These are phyloP conservation scores for Microsporum ferrugineum DNA, from an alignment of 2,329 filamentous ascomycete species.

Conservation along the genomic window DNA sequence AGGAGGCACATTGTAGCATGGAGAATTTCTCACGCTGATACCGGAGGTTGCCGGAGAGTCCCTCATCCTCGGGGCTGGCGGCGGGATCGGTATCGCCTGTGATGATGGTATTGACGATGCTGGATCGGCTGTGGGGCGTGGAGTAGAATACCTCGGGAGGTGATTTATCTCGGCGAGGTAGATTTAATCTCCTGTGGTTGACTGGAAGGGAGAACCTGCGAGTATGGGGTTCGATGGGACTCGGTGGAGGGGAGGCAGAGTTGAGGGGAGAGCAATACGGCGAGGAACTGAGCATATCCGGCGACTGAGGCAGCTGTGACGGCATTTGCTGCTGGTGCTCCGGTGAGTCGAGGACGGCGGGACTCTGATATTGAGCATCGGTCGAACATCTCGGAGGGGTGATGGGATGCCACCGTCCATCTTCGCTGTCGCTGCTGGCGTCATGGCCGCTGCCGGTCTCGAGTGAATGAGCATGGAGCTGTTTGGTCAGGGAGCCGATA, in stretches of 20 bases:
- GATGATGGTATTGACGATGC: not conserved
- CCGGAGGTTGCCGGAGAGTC: conserved; percentile 20
- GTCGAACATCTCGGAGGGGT: conserved; percentile 12
- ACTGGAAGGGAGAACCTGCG: conserved; percentile 6
- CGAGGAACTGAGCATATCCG: not conserved
- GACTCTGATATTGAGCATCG: conserved; percentile 14
- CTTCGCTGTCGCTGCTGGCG: conserved; percentile 11
- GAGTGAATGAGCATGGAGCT: conserved; percentile 32
- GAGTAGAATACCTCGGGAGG: conserved; percentile 1
- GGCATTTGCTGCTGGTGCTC: not conserved
- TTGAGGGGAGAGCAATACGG: not conserved
- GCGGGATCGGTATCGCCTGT: not conserved
- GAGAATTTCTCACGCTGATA: conserved; percentile 31
- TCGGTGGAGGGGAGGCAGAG: conserved; percentile 7
- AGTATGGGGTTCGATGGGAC: conserved; percentile 4
- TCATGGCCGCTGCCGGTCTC: conserved; percentile 16
- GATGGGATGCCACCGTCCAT: conserved; percentile 16
- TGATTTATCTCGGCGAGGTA: not conserved
- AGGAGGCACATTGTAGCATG: conserved; percentile 29
- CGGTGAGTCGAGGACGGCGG: conserved; percentile 3
- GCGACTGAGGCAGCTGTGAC: not conserved
- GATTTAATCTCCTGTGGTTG: not conserved
- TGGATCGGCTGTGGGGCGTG: conserved; percentile 2
- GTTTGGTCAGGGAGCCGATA: conserved; percentile 30
- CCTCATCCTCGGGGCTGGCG: conserved; percentile 6